Base-by-base conservation (phyloP, 768 basidiomycete species). In the Clitopilus passeckerianus region DNA sequence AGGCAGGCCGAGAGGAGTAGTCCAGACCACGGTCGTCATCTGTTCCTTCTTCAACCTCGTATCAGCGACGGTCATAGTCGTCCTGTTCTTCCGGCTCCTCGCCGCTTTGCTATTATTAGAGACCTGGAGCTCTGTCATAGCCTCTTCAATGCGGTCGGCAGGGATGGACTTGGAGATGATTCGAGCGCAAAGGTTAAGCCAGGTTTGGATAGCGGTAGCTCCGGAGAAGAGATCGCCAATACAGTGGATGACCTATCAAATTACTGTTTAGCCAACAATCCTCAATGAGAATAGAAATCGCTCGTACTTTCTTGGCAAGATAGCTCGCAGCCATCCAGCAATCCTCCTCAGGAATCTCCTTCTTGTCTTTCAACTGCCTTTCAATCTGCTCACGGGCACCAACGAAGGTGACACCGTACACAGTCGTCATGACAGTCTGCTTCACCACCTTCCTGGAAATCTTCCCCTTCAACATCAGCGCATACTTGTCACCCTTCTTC, bases 401-500 rank as follows among this genome's bases (percentile, higher is more conserved):
- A 57, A 98, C 76, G 74, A 87, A 95, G 0, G 97, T 99, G 15
- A 99, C 95, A 20, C 97, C 96, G 69, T 98, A 98, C 34, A 98
- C 96, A 2, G 96, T 98, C 0, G 96, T 99, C 97, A 99, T 99
- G 63, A 98, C 93, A 22, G 97, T 98, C 77, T 98, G 96, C 79
- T 99, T 99, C 65, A 99, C 96, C 16, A 97, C 89, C 73, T 99
- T 98, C 22, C 97, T 76, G 18, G 92, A 80, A 30, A 99, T 80
- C 72, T 92, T 93, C 33, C 91, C 93, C 43, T 77, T 57, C 24
- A 96, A 78, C 63, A 90, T 63, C 54, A 73, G 61, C 0, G 94
- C 96, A 57, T 76, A 72, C 57, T 75, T 69, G 9, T 81, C 70
- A 1, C 84, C 87, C 7, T 74, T 73, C 59, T 70, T 74, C 5